These are phyloP conservation scores for Fraxinus baroniana DNA, from an alignment of 305 asterid genomes.

Conservation along the genomic window DNA sequence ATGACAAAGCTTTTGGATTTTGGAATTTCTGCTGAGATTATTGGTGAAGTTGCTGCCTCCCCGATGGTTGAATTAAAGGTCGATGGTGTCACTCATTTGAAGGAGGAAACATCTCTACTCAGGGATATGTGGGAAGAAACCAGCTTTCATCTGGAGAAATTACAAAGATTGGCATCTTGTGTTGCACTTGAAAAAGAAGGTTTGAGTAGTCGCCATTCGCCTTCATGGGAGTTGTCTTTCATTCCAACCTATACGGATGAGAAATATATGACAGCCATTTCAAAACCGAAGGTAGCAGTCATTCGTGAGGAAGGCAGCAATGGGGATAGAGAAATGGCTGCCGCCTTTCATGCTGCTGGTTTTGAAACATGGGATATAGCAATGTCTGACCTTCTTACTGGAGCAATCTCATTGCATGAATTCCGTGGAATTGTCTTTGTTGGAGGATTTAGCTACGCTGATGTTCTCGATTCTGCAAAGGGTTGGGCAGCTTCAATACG, in stretches of 20 bases:
- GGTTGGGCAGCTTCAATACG: constrained; percentile 96
- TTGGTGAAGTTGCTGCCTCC: constrained; percentile 57
- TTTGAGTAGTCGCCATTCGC: constrained; percentile 58
- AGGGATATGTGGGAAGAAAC: constrained; percentile 93
- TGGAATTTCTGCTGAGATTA: constrained; percentile 52
- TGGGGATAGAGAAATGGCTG: constrained; percentile 95
- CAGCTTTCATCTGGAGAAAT: constrained; percentile 75
- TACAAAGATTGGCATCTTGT: constrained; percentile 75
- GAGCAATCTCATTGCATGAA: constrained; percentile 41
- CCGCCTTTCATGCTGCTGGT: constrained; percentile 82
- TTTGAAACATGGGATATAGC: constrained; percentile 93
- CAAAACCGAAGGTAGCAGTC: constrained; percentile 82
- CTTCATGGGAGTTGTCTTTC: constrained; percentile 74
- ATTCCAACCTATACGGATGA: constrained; percentile 53
- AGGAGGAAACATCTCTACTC: constrained; percentile 48
- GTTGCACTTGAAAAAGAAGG: constrained; percentile 84
- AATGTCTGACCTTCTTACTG: constrained; percentile 84
- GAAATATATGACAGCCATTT: constrained; percentile 46
- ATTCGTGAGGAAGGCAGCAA: constrained; percentile 96
- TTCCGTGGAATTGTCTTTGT: constrained; percentile 83
- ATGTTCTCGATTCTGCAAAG: constrained; percentile 92
- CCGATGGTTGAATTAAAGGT: constrained; percentile 54
- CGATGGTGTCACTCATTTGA: constrained; percentile 58
- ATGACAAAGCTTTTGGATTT: constrained; percentile 40
- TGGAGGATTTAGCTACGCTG: constrained; percentile 97